Percentiles rank a stretch among this genome's conserved stretches.
Evolutionary conservation across 2,329 filamentous ascomycete genomes (phyloP).

Genomic region (Graphilbum ipis-grandicollis): DNA sequence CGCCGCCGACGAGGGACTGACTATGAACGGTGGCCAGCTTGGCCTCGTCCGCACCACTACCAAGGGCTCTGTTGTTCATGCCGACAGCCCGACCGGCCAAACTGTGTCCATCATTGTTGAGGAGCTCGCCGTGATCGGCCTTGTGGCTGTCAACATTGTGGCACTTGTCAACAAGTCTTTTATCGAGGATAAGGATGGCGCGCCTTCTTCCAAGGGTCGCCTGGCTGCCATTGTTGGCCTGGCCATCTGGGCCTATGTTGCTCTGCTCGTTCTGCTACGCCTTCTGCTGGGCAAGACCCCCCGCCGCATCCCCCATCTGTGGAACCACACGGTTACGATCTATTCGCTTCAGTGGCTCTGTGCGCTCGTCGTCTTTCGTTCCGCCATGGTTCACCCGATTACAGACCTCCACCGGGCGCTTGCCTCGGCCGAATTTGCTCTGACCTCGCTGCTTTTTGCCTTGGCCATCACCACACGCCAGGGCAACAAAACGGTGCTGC

Average conservation of each 20-base stretch:
- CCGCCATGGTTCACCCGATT: slow-evolving; percentile 60
- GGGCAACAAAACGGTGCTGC: slow-evolving; percentile 73
- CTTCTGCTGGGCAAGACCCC: slow-evolving; percentile 47
- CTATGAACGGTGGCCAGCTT: slow-evolving; percentile 39
- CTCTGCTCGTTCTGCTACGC: slow-evolving; percentile 55
- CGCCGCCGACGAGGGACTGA: slow-evolving; percentile 37
- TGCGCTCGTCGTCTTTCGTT: slow-evolving; percentile 62
- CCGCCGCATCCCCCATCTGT: slow-evolving; percentile 56
- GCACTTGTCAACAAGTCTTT: slow-evolving; percentile 44
- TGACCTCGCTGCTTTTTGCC: slow-evolving; percentile 56
- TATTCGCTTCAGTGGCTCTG: slow-evolving; percentile 76
- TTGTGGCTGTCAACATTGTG: slow-evolving; percentile 51
- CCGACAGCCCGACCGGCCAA: slow-evolving; percentile 63
- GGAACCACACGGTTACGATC: slow-evolving; percentile 81
- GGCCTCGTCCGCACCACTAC: slow-evolving; percentile 42
- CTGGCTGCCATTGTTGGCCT: slow-evolving; percentile 51
- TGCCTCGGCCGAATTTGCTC: slow-evolving; percentile 53
- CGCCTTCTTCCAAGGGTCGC: slow-evolving; percentile 21
- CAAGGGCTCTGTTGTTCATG: slow-evolving; percentile 47
- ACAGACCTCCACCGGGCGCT: slow-evolving; percentile 46
- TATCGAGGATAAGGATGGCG: slow-evolving; percentile 26
- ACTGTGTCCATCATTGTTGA: slow-evolving; percentile 55
- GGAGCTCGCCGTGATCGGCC: slow-evolving; percentile 52
- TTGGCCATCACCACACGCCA: slow-evolving; percentile 72
- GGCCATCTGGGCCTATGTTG: slow-evolving; percentile 63